phyloP scores from a whole-genome alignment of 768 basidiomycete species.

The Pseudohyphozyma bogoriensis region DNA sequence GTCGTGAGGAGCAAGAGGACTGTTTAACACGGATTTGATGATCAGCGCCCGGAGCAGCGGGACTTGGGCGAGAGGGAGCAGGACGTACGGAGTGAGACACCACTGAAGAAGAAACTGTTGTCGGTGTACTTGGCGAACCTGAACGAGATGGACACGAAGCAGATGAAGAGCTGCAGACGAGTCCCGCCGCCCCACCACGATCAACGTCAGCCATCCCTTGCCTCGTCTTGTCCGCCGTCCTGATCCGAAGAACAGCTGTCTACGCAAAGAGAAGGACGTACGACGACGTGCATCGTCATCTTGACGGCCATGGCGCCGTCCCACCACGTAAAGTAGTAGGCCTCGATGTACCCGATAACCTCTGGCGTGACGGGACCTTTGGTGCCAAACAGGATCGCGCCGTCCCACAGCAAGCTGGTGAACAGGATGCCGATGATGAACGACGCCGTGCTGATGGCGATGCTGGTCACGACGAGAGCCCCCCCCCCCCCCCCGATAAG shows the following conservation, averaged over 20 bases:
- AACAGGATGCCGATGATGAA: too few relatives aligned
- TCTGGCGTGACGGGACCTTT: conserved; percentile 4
- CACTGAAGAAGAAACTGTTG: conserved; percentile 24
- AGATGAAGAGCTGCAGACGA: conserved; percentile 8
- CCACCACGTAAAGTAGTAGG: conserved; percentile 29
- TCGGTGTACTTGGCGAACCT: conserved; percentile 22
- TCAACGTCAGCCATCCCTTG: background rate
- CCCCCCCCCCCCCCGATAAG: too few relatives aligned
- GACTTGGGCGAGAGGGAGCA: too few relatives aligned
- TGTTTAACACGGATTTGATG: background rate
- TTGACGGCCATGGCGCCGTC: conserved; percentile 26
- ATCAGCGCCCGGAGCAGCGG: background rate
- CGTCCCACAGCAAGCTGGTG: conserved; percentile 25
- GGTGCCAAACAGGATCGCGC: conserved; percentile 16
- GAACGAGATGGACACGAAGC: conserved; percentile 19
- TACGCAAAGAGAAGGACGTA: background rate
- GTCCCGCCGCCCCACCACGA: too few relatives aligned
- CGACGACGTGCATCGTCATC: conserved; percentile 24
- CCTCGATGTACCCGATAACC: conserved; percentile 13
- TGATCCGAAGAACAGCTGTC: background rate
- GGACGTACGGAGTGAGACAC: conserved; percentile 13
- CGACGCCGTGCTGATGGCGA: too few relatives aligned
- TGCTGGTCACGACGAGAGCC: too few relatives aligned
- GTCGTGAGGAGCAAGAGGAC: conserved; percentile 18
- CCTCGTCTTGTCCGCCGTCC: background rate